A percentile compares a stretch with the other conserved stretches of the same genome.
Evolutionary conservation across 164 flowering plant species (phyloP).

Genomic region (Nymphaea colorata): DNA sequence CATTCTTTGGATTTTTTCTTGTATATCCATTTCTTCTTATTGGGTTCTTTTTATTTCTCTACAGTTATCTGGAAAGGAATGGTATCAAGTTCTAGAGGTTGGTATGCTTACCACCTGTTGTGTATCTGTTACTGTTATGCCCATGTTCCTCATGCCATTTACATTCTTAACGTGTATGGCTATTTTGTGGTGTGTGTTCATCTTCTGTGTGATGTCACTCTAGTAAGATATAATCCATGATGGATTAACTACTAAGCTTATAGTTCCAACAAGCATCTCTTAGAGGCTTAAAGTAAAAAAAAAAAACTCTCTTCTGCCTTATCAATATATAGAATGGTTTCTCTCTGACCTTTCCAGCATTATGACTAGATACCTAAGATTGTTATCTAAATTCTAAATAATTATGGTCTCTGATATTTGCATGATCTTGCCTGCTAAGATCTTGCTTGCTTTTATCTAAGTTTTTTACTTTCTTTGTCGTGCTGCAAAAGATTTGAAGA

Average conservation of each 20-base stretch:
- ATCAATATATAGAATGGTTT: conserved; percentile 34
- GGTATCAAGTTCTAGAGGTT: conserved; percentile 89
- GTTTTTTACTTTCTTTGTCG: neutral
- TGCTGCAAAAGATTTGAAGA: neutral
- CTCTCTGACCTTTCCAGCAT: conserved; percentile 15
- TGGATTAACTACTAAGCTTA: neutral
- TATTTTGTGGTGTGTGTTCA: neutral
- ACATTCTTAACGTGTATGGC: no score
- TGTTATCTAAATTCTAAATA: conserved; percentile 12
- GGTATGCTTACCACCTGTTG: conserved; percentile 13
- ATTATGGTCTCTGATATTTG: neutral
- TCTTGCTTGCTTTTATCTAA: neutral
- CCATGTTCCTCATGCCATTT: neutral
- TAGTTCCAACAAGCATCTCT: no score
- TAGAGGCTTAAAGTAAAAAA: no score
- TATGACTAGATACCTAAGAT: conserved; percentile 34
- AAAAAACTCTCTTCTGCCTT: conserved; percentile 10
- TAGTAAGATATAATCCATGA: neutral
- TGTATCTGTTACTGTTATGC: neutral
- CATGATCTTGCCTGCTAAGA: neutral
- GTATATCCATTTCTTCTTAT: neutral
- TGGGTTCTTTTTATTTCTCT: neutral
- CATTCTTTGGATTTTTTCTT: neutral
- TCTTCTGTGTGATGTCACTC: neutral
- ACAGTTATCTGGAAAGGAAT: conserved; percentile 50